A percentile compares a stretch with the other conserved stretches of the same genome.
These are phyloP conservation scores for Antitrichia curtipendula DNA, from an alignment of 225 moss, liverwort and hornwort genomes.

Conservation along the genomic window DNA sequence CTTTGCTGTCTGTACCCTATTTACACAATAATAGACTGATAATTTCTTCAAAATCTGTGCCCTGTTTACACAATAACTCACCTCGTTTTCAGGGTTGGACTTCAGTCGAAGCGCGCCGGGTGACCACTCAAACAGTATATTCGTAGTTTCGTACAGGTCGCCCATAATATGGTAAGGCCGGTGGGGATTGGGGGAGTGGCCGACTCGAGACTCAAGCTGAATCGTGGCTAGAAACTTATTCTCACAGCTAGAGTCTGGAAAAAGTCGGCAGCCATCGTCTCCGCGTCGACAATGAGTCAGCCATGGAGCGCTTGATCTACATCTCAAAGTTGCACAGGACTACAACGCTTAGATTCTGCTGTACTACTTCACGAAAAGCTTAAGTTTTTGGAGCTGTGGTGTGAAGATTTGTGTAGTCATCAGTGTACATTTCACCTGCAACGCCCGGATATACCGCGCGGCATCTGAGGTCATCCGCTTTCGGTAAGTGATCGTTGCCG, in stretches of 20 bases:
- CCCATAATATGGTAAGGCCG: neutral
- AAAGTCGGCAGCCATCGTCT: neutral
- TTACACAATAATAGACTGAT: neutral
- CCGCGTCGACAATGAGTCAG: neutral
- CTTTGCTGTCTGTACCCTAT: neutral
- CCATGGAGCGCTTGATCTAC: neutral
- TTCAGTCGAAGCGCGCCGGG: neutral
- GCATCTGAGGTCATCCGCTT: neutral
- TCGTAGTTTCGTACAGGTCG: neutral
- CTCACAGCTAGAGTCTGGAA: neutral
- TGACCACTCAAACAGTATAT: neutral
- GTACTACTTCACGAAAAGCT: neutral
- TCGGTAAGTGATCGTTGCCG: neutral
- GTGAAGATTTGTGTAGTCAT: neutral
- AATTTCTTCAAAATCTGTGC: neutral
- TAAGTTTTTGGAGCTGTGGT: neutral
- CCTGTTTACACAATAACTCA: neutral
- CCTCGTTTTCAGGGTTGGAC: neutral
- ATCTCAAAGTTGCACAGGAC: neutral
- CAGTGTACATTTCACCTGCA: neutral
- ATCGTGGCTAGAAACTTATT: neutral
- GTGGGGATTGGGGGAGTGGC: neutral
- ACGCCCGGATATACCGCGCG: neutral
- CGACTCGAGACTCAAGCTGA: neutral
- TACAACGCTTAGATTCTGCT: neutral